These are phyloP conservation scores for Fagus crenata DNA, from an alignment of 306 rosid species.

Conservation along the genomic window DNA sequence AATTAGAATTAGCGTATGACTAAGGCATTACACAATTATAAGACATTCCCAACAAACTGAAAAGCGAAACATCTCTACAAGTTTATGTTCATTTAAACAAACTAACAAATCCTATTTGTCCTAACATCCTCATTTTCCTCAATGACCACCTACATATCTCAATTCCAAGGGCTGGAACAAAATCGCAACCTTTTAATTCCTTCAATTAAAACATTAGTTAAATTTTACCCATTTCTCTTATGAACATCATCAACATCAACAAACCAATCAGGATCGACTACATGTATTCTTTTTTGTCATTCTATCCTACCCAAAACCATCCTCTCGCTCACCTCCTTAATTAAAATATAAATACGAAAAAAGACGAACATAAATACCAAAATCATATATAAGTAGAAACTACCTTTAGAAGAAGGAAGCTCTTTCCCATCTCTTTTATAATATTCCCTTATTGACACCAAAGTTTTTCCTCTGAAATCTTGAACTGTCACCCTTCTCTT, in stretches of 20 bases:
- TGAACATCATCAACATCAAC: too few relatives aligned
- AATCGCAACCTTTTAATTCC: too few relatives aligned
- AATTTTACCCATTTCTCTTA: too few relatives aligned
- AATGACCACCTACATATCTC: not conserved
- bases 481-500: slow-evolving; percentile 59
- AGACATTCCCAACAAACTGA: too few relatives aligned
- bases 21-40: not conserved
- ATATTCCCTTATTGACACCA: slow-evolving; percentile 67
- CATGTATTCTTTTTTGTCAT: too few relatives aligned
- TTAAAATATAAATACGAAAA: not conserved
- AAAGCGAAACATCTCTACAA: not conserved
- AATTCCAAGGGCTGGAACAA: not conserved
- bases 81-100: not conserved
- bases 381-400: not conserved
- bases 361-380: not conserved
- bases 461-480: slow-evolving; percentile 51
- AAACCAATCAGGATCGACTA: too few relatives aligned
- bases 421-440: slow-evolving; percentile 65
- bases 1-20: not conserved
- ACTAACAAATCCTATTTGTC: too few relatives aligned
- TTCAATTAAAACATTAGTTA: too few relatives aligned
- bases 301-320: too few relatives aligned
- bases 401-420: slow-evolving; percentile 60
- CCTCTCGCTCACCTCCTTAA: too few relatives aligned
- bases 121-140: not conserved